Evolutionary conservation across 1,284 basidiomycete species (phyloP).

Genomic region (Marasmius fiardii): DNA sequence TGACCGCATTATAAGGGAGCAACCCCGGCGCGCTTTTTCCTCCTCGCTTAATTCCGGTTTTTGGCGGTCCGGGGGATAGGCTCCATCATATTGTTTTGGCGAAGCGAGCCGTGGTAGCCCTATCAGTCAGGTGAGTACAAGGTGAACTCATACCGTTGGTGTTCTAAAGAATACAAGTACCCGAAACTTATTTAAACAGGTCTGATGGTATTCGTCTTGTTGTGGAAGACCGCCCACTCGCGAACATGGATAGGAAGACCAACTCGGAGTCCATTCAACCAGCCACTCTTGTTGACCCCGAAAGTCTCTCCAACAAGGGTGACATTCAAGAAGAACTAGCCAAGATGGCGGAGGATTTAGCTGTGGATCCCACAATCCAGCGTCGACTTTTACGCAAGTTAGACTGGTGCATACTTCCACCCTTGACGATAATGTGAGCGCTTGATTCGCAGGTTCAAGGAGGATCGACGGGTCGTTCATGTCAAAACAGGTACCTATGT

Average conservation of each 20-base stretch:
- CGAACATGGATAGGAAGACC: constrained; percentile 12
- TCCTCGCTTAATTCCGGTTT: neutral
- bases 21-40: neutral
- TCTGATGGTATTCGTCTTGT: neutral
- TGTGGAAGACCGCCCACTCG: neutral
- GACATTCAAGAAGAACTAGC: neutral
- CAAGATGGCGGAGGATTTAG: neutral
- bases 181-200: neutral
- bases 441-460: neutral
- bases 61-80: neutral
- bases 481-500: constrained; percentile 37
- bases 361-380: constrained; percentile 17
- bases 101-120: too few species aligned
- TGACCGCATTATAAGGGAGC: neutral
- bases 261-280: neutral
- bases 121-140: neutral
- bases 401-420: constrained; percentile 36
- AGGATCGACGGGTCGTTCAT: neutral
- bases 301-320: constrained; percentile 1
- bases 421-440: constrained; percentile 37
- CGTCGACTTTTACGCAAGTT: constrained; percentile 32
- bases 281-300: neutral
- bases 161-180: neutral
- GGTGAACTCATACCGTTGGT: too few species aligned
- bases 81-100: too few species aligned